Evolutionary conservation across 257 asterid genomes (phyloP).

Genomic region (Solanum lignicaule): DNA sequence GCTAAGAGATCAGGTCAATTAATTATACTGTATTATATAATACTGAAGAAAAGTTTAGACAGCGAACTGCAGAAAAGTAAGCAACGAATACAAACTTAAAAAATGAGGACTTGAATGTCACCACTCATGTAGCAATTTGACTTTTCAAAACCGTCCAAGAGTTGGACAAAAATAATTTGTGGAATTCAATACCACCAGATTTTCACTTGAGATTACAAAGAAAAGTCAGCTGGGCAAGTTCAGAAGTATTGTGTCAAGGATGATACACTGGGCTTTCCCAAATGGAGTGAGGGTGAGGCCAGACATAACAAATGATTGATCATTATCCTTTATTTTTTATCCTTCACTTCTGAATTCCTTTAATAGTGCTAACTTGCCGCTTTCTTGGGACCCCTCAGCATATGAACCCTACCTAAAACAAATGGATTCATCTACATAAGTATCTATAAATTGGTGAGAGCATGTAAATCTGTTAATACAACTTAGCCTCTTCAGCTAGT

Average conservation of each 20-base stretch:
- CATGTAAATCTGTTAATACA: not conserved
- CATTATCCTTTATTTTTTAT: not conserved
- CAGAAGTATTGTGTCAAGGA: not conserved
- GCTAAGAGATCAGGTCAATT: not conserved
- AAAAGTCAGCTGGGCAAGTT: not conserved
- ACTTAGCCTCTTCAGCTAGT: not conserved
- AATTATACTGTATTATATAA: not conserved
- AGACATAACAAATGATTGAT: not conserved
- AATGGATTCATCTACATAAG: not conserved
- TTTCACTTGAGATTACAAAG: not conserved
- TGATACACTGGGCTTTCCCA: not conserved
- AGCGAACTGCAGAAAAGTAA: not conserved
- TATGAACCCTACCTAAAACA: not conserved
- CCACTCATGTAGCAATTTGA: not conserved
- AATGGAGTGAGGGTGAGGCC: not conserved
- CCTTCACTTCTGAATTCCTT: not conserved
- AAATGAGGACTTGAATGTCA: not conserved
- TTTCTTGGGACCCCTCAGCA: not conserved
- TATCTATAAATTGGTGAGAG: not conserved
- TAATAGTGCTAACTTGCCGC: not conserved
- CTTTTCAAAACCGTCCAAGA: not conserved
- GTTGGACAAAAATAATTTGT: not conserved
- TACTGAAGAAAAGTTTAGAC: not conserved
- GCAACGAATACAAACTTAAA: not conserved
- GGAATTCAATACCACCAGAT: not conserved